Evolutionary conservation across 371 early-diverging fungal genomes (phyloP), one percentile per base, ranked within the genome.

Genomic region (Globomyces sp.): DNA sequence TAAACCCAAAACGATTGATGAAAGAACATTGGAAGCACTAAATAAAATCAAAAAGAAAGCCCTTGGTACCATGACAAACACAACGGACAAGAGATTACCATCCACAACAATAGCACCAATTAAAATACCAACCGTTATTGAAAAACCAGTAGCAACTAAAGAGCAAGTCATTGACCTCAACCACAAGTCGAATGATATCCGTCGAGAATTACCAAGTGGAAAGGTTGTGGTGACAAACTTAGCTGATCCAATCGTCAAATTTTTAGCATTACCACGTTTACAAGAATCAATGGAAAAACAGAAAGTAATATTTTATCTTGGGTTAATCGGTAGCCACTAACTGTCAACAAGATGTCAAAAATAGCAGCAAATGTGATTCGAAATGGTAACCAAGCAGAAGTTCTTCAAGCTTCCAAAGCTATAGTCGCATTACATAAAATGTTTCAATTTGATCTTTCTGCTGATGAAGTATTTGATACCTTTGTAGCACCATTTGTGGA

Each of bases 381-480:
- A 8, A 48, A 6, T 43, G 77, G 76, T 3, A 51, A 67, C 1
- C 71, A 73, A 74, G 64, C 66, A 4, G 78, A 77, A 53, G 68
- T 68, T 37, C 68, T 70, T 43, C 72, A 77, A 49, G 78, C 80
- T 1, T 71, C 76, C n/a, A 76, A 77, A 63, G 78, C 74, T 1
- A 67, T 80, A 2, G n/a, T 78, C 47, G 73, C 64, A 48, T 43
- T 80, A n/a, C 76, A 69, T 65, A 57, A 45, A 49, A 74, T 74
- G 9, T 80, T 78, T 64, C 40, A 69, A n/a, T 46, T 42, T 50
- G 61, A 60, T 60, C n/a, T 60, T 8, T 42, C 39, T 10, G 40
- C 46, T 6, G 50, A 60, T 10, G 50, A 39, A 11, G 8, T 9
- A 8, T 63, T 41, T 49, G 63, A 63, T 40, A 43, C 45, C 10